A percentile compares a stretch with the other conserved stretches of the same genome.
Evolutionary conservation across 768 basidiomycete genomes (phyloP).

Genomic region (Sistotremastrum suecicum): DNA sequence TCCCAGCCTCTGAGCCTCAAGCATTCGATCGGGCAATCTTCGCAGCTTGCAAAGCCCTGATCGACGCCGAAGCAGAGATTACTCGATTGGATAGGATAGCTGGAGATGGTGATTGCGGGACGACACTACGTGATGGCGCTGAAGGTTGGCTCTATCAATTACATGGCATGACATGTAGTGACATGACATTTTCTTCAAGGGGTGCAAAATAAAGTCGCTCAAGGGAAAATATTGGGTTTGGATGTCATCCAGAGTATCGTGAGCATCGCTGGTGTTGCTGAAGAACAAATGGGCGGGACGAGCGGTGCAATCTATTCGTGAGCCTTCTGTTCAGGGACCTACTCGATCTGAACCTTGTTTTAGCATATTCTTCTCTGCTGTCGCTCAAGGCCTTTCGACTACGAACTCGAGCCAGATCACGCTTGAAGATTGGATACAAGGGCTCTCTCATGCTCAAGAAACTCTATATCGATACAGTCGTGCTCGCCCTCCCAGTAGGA

Average conservation of each 20-base stretch:
- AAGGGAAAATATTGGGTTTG: slow-evolving; percentile 41
- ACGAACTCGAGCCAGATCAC: slow-evolving; percentile 24
- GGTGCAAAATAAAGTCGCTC: slow-evolving; percentile 41
- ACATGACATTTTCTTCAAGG: slow-evolving; percentile 25
- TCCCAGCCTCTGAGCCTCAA: slow-evolving; percentile 29
- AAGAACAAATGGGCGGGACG: slow-evolving; percentile 84
- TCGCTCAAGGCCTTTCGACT: slow-evolving; percentile 56
- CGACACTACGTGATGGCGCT: slow-evolving; percentile 63
- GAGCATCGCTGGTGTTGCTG: slow-evolving; percentile 57
- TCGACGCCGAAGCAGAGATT: slow-evolving; percentile 76
- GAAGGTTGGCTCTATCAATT: slow-evolving; percentile 30
- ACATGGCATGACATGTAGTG: background rate
- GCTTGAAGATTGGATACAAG: slow-evolving; percentile 41
- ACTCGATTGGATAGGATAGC: slow-evolving; percentile 84
- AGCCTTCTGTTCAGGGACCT: slow-evolving; percentile 16
- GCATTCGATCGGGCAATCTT: slow-evolving; percentile 41
- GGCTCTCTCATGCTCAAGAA: slow-evolving; percentile 41
- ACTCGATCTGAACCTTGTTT: background rate
- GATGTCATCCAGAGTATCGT: slow-evolving; percentile 56
- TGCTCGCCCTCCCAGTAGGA: slow-evolving; percentile 80
- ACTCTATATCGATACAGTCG: slow-evolving; percentile 74
- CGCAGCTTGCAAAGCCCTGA: slow-evolving; percentile 49
- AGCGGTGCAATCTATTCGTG: slow-evolving; percentile 86
- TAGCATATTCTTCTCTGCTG: slow-evolving; percentile 84
- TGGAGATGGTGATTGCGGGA: slow-evolving; percentile 75